A percentile compares a stretch with the other conserved stretches of the same genome.
These are phyloP conservation scores for Rubus parviflorus DNA, from an alignment of 306 rosid genomes.

Conservation along the genomic window DNA sequence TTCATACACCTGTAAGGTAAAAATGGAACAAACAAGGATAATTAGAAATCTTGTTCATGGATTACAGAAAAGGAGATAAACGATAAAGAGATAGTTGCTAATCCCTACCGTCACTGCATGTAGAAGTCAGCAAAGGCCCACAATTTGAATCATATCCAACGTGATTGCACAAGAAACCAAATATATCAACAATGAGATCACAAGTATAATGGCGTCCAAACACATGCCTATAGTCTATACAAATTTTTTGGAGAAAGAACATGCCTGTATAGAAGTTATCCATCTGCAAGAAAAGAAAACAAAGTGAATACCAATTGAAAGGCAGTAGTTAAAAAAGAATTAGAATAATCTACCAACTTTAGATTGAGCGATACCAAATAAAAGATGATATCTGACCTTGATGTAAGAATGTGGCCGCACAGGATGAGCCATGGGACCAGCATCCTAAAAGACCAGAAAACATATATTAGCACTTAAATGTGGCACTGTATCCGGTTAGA, in stretches of 20 bases:
- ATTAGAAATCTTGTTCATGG: conserved; percentile 30
- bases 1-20: conserved; percentile 79
- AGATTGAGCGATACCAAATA: conserved; percentile 1
- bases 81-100: conserved; percentile 16
- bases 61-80: conserved; percentile 18
- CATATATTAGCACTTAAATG: conserved; percentile 7
- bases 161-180: conserved; percentile 35
- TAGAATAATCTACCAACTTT: conserved; percentile 10
- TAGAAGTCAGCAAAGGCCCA: conserved; percentile 48
- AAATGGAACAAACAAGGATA: conserved; percentile 28
- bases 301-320: conserved; percentile 29
- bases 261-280: conserved; percentile 98
- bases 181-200: conserved; percentile 37
- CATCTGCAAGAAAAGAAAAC: conserved; percentile 64
- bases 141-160: conserved; percentile 40
- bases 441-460: conserved; percentile 62
- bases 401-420: conserved; percentile 98
- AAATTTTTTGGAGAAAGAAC: conserved; percentile 24
- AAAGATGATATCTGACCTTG: conserved; percentile 61
- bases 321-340: conserved; percentile 15
- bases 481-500: not conserved
- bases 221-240: not conserved
- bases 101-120: conserved; percentile 89
- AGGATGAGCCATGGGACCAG: conserved; percentile 99
- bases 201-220: conserved; percentile 13